Percentiles rank a stretch among this genome's conserved stretches.
Conservation (phyloP, 2,329 filamentous ascomycete genomes). For the Bimuria novae-zelandiae region DNA sequence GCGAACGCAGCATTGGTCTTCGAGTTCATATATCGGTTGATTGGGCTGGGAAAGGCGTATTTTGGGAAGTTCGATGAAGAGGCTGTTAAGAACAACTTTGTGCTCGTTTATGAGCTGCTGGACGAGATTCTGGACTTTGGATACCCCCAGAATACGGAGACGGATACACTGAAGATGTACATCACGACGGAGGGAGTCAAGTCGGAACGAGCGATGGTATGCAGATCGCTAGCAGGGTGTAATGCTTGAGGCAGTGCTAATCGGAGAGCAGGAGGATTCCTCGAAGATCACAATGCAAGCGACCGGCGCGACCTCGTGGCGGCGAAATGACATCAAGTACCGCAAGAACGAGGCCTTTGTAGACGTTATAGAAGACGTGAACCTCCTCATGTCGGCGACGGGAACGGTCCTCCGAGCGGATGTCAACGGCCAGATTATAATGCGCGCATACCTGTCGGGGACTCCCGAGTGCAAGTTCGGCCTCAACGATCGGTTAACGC, state of each 20-base stretch:
- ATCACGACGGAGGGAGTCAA: slow-evolving; percentile 99
- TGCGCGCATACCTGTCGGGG: slow-evolving; percentile 95
- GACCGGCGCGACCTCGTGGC: slow-evolving; percentile 94
- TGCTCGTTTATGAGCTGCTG: slow-evolving; percentile 94
- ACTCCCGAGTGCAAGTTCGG: slow-evolving; percentile 99
- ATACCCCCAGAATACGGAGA: slow-evolving; percentile 98
- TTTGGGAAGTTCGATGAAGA: slow-evolving; percentile 99
- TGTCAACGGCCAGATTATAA: slow-evolving; percentile 95
- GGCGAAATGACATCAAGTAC: slow-evolving; percentile 96
- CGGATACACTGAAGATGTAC: slow-evolving; percentile 99
- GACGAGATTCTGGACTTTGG: slow-evolving; percentile 99
- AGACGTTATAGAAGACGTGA: slow-evolving; percentile 98
- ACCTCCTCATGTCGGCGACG: slow-evolving; percentile 97
- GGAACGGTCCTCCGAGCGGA: slow-evolving; percentile 94
- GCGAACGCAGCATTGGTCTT: slow-evolving; percentile 98
- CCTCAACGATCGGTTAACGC: slow-evolving; percentile 88
- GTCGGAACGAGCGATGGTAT: slow-evolving; percentile 72
- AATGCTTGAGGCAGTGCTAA: slow-evolving; percentile 19
- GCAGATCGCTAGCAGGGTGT: neutral
- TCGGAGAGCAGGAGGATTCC: slow-evolving; percentile 70
- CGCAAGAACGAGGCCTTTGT: slow-evolving; percentile 99
- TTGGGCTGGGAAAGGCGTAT: slow-evolving; percentile 89
- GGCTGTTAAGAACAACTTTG: slow-evolving; percentile 99
- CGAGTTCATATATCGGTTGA: slow-evolving; percentile 93
- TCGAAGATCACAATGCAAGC: slow-evolving; percentile 99